These are phyloP conservation scores for Hypsizygus marmoreus DNA, from an alignment of 768 basidiomycete species.

Conservation along the genomic window DNA sequence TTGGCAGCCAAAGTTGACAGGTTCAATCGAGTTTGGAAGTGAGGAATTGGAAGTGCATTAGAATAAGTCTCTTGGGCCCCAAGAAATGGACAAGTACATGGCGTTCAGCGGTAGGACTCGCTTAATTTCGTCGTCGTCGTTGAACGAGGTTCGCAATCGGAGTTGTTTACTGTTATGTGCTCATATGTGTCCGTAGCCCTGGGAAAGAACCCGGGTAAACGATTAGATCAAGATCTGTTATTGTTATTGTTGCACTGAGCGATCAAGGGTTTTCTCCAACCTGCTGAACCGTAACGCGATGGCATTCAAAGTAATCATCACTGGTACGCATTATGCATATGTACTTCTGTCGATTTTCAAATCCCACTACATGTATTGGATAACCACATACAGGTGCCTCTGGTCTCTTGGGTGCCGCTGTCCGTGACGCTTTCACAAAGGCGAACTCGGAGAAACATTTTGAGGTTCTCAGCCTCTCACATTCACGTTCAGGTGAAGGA, in stretches of 20 bases:
- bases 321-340: slow-evolving; percentile 41
- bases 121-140: neutral
- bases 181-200: neutral
- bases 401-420: slow-evolving; percentile 84
- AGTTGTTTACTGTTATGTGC: neutral
- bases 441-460: slow-evolving; percentile 23
- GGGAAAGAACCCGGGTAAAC: too few species aligned
- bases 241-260: too few species aligned
- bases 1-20: too few species aligned
- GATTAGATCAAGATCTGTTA: too few species aligned
- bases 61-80: too few species aligned
- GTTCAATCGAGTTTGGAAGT: too few species aligned
- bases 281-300: slow-evolving; percentile 13
- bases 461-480: slow-evolving; percentile 69
- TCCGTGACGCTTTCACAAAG: slow-evolving; percentile 64
- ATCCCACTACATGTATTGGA: neutral
- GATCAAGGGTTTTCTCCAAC: too few species aligned
- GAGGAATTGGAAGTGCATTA: too few species aligned
- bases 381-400: slow-evolving; percentile 83
- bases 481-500: slow-evolving; percentile 61
- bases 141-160: neutral
- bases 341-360: neutral
- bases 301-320: slow-evolving; percentile 55
- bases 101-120: neutral
- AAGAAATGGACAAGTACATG: neutral